These are phyloP conservation scores for Westerdykella aurantiaca DNA, from an alignment of 2,329 filamentous ascomycete species.

Conservation along the genomic window DNA sequence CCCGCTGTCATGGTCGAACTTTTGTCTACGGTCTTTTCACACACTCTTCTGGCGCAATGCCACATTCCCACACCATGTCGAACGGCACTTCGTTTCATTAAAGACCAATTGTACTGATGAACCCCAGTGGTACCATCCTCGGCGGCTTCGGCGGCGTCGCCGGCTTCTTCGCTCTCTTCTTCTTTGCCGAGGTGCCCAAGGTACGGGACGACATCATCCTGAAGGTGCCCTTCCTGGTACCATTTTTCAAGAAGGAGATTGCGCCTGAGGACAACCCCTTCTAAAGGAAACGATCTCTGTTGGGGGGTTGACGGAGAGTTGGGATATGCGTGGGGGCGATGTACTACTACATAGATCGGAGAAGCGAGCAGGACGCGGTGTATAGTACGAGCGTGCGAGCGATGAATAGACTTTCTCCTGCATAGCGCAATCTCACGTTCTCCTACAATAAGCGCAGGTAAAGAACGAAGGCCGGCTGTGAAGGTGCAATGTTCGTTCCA, in stretches of 20 bases:
- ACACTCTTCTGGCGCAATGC: neutral
- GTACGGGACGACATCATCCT: slow-evolving; percentile 58
- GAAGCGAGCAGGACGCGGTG: neutral
- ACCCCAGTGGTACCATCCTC: slow-evolving; percentile 39
- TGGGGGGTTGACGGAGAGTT: neutral
- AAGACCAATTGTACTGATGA: neutral
- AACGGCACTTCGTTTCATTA: neutral
- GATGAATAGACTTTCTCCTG: neutral
- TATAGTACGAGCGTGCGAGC: neutral
- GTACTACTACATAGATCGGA: neutral
- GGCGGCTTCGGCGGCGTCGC: slow-evolving; percentile 53
- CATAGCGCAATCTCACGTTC: too few relatives aligned
- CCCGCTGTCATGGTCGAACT: neutral
- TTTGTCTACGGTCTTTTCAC: neutral
- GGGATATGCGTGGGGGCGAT: neutral
- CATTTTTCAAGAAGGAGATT: slow-evolving; percentile 53
- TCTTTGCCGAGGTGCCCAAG: slow-evolving; percentile 59
- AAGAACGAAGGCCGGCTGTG: too few relatives aligned
- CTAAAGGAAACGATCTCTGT: slow-evolving; percentile 18
- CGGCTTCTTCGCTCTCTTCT: slow-evolving; percentile 57
- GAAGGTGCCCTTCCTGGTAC: slow-evolving; percentile 54
- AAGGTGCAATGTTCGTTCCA: too few relatives aligned
- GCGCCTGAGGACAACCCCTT: slow-evolving; percentile 61
- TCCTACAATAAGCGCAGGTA: too few relatives aligned
- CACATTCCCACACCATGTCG: neutral